phyloP scores from a whole-genome alignment of 2,329 filamentous ascomycete species.

The Huntiella decipiens region DNA sequence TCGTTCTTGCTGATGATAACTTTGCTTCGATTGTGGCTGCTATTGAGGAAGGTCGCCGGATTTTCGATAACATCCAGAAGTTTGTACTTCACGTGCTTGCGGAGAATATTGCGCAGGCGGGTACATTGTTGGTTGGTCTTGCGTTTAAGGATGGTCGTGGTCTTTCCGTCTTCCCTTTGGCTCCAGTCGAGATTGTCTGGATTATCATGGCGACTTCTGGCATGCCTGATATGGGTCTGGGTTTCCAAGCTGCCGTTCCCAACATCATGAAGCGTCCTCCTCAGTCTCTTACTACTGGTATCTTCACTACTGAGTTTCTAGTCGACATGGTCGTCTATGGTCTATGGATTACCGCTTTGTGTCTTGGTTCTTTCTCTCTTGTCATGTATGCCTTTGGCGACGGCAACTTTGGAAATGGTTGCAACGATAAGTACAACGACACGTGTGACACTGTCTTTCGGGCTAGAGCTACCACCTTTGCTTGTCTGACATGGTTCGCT shows the following conservation, averaged over 20 bases:
- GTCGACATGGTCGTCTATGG: constrained; percentile 51
- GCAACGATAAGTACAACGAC: constrained; percentile 37
- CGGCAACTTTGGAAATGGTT: constrained; percentile 36
- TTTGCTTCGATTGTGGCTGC: constrained; percentile 54
- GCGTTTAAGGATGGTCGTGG: constrained; percentile 46
- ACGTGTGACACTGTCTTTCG: constrained; percentile 47
- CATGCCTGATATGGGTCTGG: constrained; percentile 58
- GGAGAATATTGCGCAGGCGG: constrained; percentile 53
- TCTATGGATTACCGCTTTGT: constrained; percentile 46
- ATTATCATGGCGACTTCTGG: constrained; percentile 65
- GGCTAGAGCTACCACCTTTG: constrained; percentile 54
- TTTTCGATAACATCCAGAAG: constrained; percentile 61
- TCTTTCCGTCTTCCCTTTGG: constrained; percentile 53
- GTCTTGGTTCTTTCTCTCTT: constrained; percentile 41
- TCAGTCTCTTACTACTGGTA: constrained; percentile 38
- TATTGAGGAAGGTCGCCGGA: constrained; percentile 50
- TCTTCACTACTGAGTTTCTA: constrained; percentile 48
- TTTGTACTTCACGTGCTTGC: constrained; percentile 52
- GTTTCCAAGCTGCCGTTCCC: constrained; percentile 49
- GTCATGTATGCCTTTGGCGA: constrained; percentile 45
- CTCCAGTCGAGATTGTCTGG: constrained; percentile 63
- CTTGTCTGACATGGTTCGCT: constrained; percentile 56
- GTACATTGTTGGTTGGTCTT: constrained; percentile 50
- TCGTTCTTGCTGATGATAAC: constrained; percentile 54
- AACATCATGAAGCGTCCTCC: constrained; percentile 52